phyloP scores from a whole-genome alignment of 208 protist species.

The Trypanosomatidae sp. region DNA sequence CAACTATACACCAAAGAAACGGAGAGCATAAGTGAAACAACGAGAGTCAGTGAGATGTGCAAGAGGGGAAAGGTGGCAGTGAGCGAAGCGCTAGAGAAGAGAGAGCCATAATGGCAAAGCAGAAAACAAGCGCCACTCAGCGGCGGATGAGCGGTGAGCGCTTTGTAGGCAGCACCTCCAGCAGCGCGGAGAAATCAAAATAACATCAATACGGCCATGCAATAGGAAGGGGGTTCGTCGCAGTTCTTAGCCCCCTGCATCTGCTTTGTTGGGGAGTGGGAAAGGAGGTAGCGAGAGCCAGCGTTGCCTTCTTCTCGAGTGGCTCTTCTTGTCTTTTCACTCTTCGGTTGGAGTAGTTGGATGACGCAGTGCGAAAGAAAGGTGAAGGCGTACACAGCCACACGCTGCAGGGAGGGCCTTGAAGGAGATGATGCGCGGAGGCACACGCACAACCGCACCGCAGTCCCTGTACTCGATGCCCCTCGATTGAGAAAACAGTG shows the following conservation, averaged over 20 bases:
- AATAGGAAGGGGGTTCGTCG: not conserved
- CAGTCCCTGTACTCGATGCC: not conserved
- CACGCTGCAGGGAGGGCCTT: not conserved
- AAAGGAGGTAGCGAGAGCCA: not conserved
- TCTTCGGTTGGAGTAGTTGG: not conserved
- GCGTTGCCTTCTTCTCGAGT: not conserved
- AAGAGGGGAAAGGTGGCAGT: not conserved
- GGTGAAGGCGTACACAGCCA: not conserved
- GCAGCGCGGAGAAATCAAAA: not conserved
- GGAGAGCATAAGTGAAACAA: not conserved
- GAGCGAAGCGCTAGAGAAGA: not conserved
- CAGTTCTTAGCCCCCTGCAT: not conserved
- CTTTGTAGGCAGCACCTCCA: not conserved
- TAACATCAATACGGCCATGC: not conserved
- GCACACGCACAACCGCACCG: not conserved
- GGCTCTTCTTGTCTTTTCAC: not conserved
- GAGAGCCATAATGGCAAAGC: not conserved
- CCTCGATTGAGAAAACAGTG: not conserved
- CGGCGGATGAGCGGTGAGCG: not conserved
- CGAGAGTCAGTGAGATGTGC: not conserved
- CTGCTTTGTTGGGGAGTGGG: not conserved
- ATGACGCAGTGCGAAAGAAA: not conserved
- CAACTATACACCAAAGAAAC: not conserved
- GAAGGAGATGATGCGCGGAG: not conserved
- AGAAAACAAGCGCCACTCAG: not conserved